These are phyloP conservation scores for Fusarium stilboides DNA, from an alignment of 2,329 filamentous ascomycete species.

Conservation along the genomic window DNA sequence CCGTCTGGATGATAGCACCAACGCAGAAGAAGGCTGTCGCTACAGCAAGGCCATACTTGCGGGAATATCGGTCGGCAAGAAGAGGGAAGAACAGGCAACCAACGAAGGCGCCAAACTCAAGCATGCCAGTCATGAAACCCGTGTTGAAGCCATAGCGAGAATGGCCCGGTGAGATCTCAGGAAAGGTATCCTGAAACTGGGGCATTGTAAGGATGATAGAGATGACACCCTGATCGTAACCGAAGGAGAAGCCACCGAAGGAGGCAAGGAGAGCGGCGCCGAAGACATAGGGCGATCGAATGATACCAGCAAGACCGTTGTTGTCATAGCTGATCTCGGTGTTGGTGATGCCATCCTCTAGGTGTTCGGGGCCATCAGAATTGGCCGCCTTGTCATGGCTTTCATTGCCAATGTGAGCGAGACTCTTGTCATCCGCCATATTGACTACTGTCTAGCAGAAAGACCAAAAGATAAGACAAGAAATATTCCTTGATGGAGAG, in stretches of 20 bases:
- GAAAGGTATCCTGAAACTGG: conserved; percentile 58
- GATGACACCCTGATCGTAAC: conserved; percentile 54
- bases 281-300: conserved; percentile 58
- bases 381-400: no score
- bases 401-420: no score
- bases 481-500: no score
- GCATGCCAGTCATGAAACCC: conserved; percentile 58
- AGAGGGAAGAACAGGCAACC: conserved; percentile 49
- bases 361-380: no score
- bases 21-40: conserved; percentile 45
- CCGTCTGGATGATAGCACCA: conserved; percentile 44
- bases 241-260: background rate
- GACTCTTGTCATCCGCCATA: no score
- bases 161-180: conserved; percentile 51
- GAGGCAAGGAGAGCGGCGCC: conserved; percentile 60
- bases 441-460: no score
- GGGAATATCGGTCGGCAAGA: conserved; percentile 45
- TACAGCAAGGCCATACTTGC: conserved; percentile 45
- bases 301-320: conserved; percentile 55
- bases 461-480: no score
- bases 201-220: conserved; percentile 61
- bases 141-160: conserved; percentile 53
- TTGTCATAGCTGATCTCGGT: no score
- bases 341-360: no score
- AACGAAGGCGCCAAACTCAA: conserved; percentile 67